These are phyloP conservation scores for Gynostemma pentaphyllum DNA, from an alignment of 306 rosid species.

Conservation along the genomic window DNA sequence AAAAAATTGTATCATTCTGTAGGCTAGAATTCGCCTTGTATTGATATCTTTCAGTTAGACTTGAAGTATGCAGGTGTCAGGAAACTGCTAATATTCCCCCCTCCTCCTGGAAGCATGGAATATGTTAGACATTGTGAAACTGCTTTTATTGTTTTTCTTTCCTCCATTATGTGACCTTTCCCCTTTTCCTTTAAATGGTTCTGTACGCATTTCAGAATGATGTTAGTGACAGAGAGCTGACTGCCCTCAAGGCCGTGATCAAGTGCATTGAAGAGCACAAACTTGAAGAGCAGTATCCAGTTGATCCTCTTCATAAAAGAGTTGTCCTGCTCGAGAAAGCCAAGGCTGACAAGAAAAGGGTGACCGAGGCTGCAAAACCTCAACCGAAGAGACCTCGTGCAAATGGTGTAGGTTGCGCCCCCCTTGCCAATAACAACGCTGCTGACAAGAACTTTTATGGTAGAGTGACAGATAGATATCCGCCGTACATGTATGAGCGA, in stretches of 20 bases:
- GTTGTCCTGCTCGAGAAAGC: conserved; percentile 71
- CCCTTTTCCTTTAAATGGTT: not conserved
- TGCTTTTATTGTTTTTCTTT: not conserved
- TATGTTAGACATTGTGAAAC: not conserved
- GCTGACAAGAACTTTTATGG: conserved; percentile 60
- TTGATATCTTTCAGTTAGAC: not conserved
- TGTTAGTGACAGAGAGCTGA: conserved; percentile 76
- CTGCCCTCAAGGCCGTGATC: conserved; percentile 70
- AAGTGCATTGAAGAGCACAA: conserved; percentile 91
- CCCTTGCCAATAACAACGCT: conserved; percentile 41
- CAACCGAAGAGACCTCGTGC: conserved; percentile 98
- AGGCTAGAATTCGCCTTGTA: not conserved
- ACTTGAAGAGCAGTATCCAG: conserved; percentile 72
- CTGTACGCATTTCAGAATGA: conserved; percentile 49
- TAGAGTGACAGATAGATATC: conserved; percentile 85
- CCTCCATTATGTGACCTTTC: not conserved
- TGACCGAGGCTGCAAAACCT: conserved; percentile 77
- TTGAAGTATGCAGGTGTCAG: not conserved
- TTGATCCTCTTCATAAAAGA: conserved; percentile 75
- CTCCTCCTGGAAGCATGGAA: not conserved
- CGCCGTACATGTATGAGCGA: conserved; percentile 61
- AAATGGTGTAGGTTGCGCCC: conserved; percentile 50
- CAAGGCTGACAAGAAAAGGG: conserved; percentile 93
- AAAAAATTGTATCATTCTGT: too few relatives aligned
- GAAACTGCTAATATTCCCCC: not conserved